These are phyloP conservation scores for Pueraria montana DNA, from an alignment of 306 rosid species.

Conservation along the genomic window DNA sequence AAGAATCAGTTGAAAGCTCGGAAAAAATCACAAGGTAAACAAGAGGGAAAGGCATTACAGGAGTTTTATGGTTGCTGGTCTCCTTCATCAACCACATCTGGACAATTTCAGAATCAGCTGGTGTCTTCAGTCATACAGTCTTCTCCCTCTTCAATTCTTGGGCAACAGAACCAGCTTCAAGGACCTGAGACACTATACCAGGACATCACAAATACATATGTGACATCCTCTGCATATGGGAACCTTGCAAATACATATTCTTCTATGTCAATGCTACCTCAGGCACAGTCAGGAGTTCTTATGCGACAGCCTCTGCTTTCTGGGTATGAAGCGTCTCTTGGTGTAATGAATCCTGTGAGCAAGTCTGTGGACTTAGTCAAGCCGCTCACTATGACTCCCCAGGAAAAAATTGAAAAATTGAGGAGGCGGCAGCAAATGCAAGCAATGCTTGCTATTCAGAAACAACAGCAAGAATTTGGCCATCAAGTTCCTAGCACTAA, in stretches of 20 bases:
- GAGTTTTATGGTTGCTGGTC: conserved; percentile 64
- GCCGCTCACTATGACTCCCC: conserved; percentile 79
- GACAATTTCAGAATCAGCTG: conserved; percentile 62
- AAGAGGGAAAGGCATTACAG: conserved; percentile 52
- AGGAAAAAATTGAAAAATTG: conserved; percentile 85
- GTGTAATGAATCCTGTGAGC: conserved; percentile 46
- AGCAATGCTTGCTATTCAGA: conserved; percentile 91
- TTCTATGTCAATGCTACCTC: conserved; percentile 62
- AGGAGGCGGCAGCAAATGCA: conserved; percentile 89
- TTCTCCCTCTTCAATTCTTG: conserved; percentile 60
- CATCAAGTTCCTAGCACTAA: conserved; percentile 60
- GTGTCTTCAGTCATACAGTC: conserved; percentile 56
- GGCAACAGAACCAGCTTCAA: conserved; percentile 62
- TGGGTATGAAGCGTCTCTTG: conserved; percentile 58
- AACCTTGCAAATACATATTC: conserved; percentile 65
- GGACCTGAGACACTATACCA: conserved; percentile 59
- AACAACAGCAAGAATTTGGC: conserved; percentile 72
- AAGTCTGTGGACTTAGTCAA: conserved; percentile 55
- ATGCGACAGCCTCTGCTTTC: conserved; percentile 58
- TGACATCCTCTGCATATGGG: conserved; percentile 52
- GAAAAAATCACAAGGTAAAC: conserved; percentile 58
- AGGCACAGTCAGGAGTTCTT: conserved; percentile 56
- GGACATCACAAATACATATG: conserved; percentile 58
- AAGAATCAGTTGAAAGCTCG: conserved; percentile 56
- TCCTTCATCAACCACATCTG: conserved; percentile 49